Evolutionary conservation across 257 asterid genomes (phyloP).

Genomic region (Solanum stenotomum): DNA sequence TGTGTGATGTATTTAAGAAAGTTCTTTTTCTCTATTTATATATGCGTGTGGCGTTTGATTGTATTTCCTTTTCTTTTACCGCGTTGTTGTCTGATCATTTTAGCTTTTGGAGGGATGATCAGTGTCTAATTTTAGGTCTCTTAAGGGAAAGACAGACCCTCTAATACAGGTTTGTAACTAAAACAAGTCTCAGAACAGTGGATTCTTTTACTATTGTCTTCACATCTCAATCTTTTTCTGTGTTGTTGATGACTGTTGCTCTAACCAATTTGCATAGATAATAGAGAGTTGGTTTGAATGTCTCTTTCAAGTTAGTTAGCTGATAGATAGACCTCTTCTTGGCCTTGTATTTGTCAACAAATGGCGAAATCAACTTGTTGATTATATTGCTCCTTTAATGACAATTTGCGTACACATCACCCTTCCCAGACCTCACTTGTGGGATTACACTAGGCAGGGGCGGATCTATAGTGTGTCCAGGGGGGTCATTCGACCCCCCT

Average conservation of each 20-base stretch:
- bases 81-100: constrained; percentile 32
- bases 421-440: background rate
- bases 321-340: background rate
- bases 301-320: constrained; percentile 1
- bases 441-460: background rate
- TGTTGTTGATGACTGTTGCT: background rate
- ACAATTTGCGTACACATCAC: background rate
- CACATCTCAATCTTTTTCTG: background rate
- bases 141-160: constrained; percentile 27
- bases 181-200: constrained; percentile 45
- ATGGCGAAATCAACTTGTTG: background rate
- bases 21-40: constrained; percentile 29
- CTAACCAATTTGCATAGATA: background rate
- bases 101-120: constrained; percentile 39
- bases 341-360: background rate
- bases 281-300: background rate
- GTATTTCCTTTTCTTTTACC: constrained; percentile 20
- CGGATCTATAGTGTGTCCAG: too few relatives aligned
- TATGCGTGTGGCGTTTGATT: constrained; percentile 52
- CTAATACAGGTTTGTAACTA: constrained; percentile 77
- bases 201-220: constrained; percentile 24
- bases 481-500: too few relatives aligned
- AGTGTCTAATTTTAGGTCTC: constrained; percentile 47
- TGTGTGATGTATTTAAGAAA: constrained; percentile 70
- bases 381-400: background rate